Evolutionary conservation across 176 grass and related monocot species (phyloP).

Genomic region (Cenchrus americanus): DNA sequence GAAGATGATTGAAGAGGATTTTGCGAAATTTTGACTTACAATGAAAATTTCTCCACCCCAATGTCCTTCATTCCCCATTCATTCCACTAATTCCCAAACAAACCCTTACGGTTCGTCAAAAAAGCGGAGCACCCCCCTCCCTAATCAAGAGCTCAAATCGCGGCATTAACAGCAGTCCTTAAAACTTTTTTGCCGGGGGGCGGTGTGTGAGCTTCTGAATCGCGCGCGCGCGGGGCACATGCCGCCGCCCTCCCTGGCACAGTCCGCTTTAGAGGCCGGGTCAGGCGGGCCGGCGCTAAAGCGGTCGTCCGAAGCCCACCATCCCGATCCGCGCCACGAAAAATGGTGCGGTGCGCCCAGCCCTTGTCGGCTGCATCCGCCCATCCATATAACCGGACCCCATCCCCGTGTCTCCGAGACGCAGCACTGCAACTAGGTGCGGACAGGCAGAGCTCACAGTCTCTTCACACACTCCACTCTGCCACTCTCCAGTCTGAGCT

Average conservation of each 20-base stretch:
- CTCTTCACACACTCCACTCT: conserved; percentile 20
- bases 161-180: conserved; percentile 32
- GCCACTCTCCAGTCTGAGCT: conserved; percentile 14
- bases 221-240: conserved; percentile 28
- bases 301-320: conserved; percentile 42
- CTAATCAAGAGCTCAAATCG: conserved; percentile 34
- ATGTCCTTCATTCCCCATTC: no score
- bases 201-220: background rate
- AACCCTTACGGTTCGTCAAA: conserved; percentile 1
- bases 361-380: conserved; percentile 38
- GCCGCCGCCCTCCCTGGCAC: conserved; percentile 10
- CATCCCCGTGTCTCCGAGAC: conserved; percentile 29
- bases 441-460: background rate
- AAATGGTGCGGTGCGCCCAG: conserved; percentile 43
- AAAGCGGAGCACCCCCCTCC: background rate
- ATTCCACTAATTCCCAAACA: no score
- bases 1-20: no score
- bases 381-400: conserved; percentile 47
- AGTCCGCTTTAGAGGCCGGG: conserved; percentile 17
- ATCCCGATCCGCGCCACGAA: conserved; percentile 47
- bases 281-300: conserved; percentile 41
- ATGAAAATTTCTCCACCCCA: no score
- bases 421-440: background rate
- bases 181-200: background rate
- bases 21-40: no score